Base-by-base conservation (phyloP, 495 filamentous ascomycete species). In the Aspergillus avenaceus region DNA sequence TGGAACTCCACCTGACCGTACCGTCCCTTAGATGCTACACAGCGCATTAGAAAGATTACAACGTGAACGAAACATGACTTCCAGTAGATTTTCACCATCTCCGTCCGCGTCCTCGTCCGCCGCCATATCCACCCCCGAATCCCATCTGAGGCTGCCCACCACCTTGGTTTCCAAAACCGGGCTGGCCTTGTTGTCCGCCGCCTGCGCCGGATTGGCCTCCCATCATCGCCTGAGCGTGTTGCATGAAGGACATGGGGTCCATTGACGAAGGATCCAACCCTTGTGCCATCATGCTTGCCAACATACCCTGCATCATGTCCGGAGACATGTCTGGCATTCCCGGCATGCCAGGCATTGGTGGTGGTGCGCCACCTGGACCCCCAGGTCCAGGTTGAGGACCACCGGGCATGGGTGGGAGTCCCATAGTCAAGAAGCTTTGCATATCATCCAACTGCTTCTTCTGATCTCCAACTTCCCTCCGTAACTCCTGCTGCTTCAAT, bases 371-470 rank as follows among this genome's bases (percentile, higher is more conserved):
- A 4, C 63, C 74, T 12, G 67, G 64, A 45, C 62, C 59, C 14
- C 61, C 69, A 16, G 73, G 63, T 23, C 67, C 70, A 16, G 66
- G 55, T 16, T 67, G 70, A 34, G 76, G 70, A 69, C 80, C 85
- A 7, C 78, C 77, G n/a, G 81, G 77, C 71, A 88, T 84, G 36
- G 84, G 83, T 6, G 87, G 84, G 59, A 87, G 82, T 11, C 78
- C 84, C 81, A 90, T 91, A 14, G 70, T 78, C 44, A 87, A 69
- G 78, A 96, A 91, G 66, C 82, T 85, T 62, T 90, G 86, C 82
- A 96, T 88, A 38, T 93, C 84, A 56, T 91, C 86, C 70, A 91
- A 81, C 68, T 95, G 86, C 63, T 87, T 87, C 69, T 90, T 92
- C 53, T 89, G 86, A 49, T 83, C 83, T 36, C 75, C 70, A 7